phyloP scores from a whole-genome alignment of 768 basidiomycete species.

The Dacryopinax spathularia region DNA sequence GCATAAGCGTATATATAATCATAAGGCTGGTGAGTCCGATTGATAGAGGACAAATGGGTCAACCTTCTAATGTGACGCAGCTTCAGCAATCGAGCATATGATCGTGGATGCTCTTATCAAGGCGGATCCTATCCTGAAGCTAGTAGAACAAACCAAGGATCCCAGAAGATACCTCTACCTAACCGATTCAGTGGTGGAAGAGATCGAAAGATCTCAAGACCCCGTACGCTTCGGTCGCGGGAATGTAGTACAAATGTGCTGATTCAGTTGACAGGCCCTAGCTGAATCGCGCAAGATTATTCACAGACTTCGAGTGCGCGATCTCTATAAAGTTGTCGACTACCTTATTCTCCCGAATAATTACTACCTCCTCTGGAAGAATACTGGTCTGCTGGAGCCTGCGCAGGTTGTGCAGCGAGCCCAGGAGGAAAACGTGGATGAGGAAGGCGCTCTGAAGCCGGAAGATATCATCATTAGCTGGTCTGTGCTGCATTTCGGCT shows the following conservation, averaged over 20 bases:
- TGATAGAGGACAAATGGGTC: not conserved
- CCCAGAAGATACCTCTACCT: constrained; percentile 48
- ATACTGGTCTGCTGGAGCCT: constrained; percentile 23
- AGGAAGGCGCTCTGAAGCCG: not conserved
- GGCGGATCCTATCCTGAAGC: constrained; percentile 50
- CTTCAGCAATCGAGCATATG: constrained; percentile 72
- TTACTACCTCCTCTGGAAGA: constrained; percentile 15
- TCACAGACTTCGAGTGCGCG: constrained; percentile 43
- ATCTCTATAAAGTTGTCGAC: constrained; percentile 59
- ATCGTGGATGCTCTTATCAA: constrained; percentile 59
- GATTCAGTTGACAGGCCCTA: constrained; percentile 36
- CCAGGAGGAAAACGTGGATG: constrained; percentile 17
- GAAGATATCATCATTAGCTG: constrained; percentile 50
- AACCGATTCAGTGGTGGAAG: constrained; percentile 51
- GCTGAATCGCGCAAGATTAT: constrained; percentile 44
- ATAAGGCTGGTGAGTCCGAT: constrained; percentile 53
- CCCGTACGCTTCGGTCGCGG: constrained; percentile 27
- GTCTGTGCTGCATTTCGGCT: constrained; percentile 60
- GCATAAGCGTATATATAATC: constrained; percentile 73
- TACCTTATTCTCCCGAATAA: constrained; percentile 36
- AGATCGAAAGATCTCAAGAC: constrained; percentile 41
- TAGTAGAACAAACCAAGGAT: constrained; percentile 42
- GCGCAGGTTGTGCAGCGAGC: constrained; percentile 34
- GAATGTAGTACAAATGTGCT: not conserved
- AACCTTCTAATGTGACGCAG: constrained; percentile 24